Conservation (phyloP, 441 rosid species). For the Corymbia citriodora region DNA sequence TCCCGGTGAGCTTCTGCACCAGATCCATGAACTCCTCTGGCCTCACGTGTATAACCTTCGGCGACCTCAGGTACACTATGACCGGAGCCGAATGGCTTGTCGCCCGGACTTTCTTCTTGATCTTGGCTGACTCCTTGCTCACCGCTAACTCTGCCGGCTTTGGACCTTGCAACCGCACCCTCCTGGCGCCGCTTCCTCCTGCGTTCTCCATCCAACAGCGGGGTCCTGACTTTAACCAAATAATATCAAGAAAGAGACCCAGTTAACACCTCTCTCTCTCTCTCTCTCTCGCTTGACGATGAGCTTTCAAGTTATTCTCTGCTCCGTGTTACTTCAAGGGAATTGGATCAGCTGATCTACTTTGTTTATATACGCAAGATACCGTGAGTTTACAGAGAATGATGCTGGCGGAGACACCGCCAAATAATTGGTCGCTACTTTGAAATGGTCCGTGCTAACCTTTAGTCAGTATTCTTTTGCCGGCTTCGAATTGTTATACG, state of each 20-base stretch:
- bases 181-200: background rate
- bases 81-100: background rate
- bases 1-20: constrained; percentile 1
- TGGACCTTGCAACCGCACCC: background rate
- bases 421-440: background rate
- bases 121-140: background rate
- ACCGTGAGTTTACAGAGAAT: background rate
- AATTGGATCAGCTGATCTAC: background rate
- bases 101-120: background rate
- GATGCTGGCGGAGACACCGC: background rate
- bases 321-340: background rate
- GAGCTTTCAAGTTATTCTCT: background rate
- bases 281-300: background rate
- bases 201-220: background rate
- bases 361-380: background rate
- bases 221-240: background rate
- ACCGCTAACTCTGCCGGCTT: background rate
- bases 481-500: background rate
- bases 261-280: background rate
- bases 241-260: background rate
- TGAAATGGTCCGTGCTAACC: background rate
- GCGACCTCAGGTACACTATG: background rate
- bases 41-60: background rate
- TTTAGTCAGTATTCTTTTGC: background rate
- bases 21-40: constrained; percentile 3